Base-by-base conservation (phyloP, 225 moss, liverwort and hornwort species). In the Pseudisothecium myosuroides region DNA sequence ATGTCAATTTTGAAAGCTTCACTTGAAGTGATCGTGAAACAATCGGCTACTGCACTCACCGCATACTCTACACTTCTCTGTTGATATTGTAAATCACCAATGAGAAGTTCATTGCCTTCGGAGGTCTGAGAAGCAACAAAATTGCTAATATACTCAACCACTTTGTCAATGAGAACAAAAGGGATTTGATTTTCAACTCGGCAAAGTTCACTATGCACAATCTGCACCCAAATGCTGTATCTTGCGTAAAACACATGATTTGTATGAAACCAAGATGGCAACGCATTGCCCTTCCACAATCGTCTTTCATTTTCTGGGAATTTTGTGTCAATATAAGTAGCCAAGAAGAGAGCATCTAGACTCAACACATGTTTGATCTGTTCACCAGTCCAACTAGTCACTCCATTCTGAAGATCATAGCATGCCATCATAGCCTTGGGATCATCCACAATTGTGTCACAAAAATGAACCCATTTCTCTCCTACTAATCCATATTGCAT, bases 11-110 rank as follows among this genome's bases (percentile, higher is more conserved):
- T 55, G 24, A 55, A 78, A 17, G 16, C 78, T 78, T 78, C 16
- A 78, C 6, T 1, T 55, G 55, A 37, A 37, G 37, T 78, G 26
- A n/a, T 78, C 55, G 55, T 78, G 7, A 78, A 78, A 78, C n/a
- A 78, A 55, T 0, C 1, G 0, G 2, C 54, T 23, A 77, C 0
- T 9, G 4, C 2, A 0, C 9, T 54, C 14, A 77, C 14, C 0
- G 0, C 37, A 77, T 77, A 24, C 1, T 54, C 24, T 10, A 24
- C 1, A 24, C 37, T 77, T 77, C 36, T 37, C 0, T 37, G 54
- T 23, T 77, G 14, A 23, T 77, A 23, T 77, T 77, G 54, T 15
- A 36, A 37, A 36, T 37, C 37, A 37, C 36, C 15, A 54, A 77
- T n/a, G 23, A 78, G 0, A 7, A 18, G 2, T 16, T 78, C 16